Conservation (phyloP, 2,329 filamentous ascomycete species). For the Arachnomyces sp. region DNA sequence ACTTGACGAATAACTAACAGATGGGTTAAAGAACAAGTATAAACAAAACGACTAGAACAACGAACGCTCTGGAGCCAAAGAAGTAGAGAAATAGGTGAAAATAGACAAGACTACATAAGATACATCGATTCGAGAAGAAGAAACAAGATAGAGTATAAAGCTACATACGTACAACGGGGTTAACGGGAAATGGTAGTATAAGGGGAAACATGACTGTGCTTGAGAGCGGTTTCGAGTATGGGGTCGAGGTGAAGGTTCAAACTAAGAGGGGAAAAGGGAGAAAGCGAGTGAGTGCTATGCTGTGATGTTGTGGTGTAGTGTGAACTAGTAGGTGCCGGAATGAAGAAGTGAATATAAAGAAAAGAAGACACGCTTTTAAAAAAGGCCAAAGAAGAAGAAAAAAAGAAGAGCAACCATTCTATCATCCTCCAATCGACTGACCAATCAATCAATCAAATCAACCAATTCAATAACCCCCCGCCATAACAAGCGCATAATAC, state of each 20-base stretch:
- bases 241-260: no score
- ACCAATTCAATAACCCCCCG: slow-evolving; percentile 31
- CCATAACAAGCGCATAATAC: slow-evolving; percentile 60
- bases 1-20: no score
- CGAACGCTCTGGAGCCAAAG: no score
- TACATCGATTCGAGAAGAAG: neutral
- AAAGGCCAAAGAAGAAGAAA: slow-evolving; percentile 1
- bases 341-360: slow-evolving; percentile 3
- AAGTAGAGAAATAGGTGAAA: neutral
- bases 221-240: no score
- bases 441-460: no score
- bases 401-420: slow-evolving; percentile 6
- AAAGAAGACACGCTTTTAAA: slow-evolving; percentile 18
- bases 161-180: no score
- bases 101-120: neutral
- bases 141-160: neutral
- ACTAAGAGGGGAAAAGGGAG: no score
- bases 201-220: no score
- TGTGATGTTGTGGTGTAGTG: neutral
- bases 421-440: no score
- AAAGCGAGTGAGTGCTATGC: neutral
- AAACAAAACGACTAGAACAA: no score
- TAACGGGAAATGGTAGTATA: no score
- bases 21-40: no score
- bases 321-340: neutral